These are phyloP conservation scores for Karstenula rhodostoma DNA, from an alignment of 2,329 filamentous ascomycete species.

Conservation along the genomic window DNA sequence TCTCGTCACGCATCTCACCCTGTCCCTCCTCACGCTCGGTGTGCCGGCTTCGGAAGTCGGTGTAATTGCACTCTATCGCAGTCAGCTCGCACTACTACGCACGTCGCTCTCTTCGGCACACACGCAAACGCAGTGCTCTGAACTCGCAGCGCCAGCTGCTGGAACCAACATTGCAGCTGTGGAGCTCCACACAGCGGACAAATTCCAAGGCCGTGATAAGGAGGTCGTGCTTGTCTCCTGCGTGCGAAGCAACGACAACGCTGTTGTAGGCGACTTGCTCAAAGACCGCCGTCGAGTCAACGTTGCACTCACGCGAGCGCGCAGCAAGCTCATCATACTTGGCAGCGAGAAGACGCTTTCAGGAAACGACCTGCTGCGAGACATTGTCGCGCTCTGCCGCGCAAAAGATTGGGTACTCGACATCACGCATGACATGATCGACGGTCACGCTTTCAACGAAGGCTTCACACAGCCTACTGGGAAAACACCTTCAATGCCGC, in stretches of 20 bases:
- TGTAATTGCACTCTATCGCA: slow-evolving; percentile 96
- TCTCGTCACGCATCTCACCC: slow-evolving; percentile 80
- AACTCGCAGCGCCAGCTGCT: slow-evolving; percentile 38
- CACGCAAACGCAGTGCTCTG: slow-evolving; percentile 55
- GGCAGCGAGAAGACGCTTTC: slow-evolving; percentile 81
- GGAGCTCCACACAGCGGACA: slow-evolving; percentile 96
- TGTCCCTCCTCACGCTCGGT: slow-evolving; percentile 77
- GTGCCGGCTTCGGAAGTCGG: slow-evolving; percentile 81
- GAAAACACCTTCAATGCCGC: slow-evolving; percentile 22
- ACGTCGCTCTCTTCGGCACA: slow-evolving; percentile 68
- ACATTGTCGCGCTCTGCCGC: slow-evolving; percentile 81
- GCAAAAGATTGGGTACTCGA: slow-evolving; percentile 81
- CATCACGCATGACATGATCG: slow-evolving; percentile 69
- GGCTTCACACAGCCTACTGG: slow-evolving; percentile 49
- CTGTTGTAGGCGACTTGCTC: slow-evolving; percentile 87
- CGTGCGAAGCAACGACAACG: slow-evolving; percentile 84
- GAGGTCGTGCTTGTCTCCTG: slow-evolving; percentile 88
- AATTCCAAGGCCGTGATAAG: slow-evolving; percentile 96
- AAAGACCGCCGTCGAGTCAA: slow-evolving; percentile 94
- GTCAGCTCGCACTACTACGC: slow-evolving; percentile 84
- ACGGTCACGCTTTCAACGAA: slow-evolving; percentile 73
- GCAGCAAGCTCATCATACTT: slow-evolving; percentile 88
- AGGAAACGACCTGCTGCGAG: slow-evolving; percentile 75
- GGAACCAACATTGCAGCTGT: slow-evolving; percentile 56
- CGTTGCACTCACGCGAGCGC: slow-evolving; percentile 91